Percentiles rank a stretch among this genome's conserved stretches.
These are phyloP conservation scores for Aspergillus proliferans DNA, from an alignment of 2,329 filamentous ascomycete genomes.

Conservation along the genomic window DNA sequence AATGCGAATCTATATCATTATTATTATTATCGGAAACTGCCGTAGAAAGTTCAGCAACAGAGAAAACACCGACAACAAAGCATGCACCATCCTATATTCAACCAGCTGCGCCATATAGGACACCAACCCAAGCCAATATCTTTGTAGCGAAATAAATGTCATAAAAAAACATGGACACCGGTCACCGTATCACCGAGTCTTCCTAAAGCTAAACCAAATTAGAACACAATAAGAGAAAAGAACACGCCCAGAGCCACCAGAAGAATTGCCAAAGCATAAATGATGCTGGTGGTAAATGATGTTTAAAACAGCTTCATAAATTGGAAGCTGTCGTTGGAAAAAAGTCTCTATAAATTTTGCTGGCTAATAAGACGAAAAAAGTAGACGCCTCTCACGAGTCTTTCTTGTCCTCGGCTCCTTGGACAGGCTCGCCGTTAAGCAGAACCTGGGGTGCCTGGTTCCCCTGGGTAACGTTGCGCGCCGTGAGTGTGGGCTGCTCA, in stretches of 20 bases:
- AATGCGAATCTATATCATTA: not conserved
- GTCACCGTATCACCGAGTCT: not conserved
- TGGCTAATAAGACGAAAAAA: slow-evolving; percentile 10
- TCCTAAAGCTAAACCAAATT: not conserved
- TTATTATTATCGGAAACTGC: not conserved
- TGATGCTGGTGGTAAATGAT: too few relatives aligned
- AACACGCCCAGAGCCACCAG: not conserved
- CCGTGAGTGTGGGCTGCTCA: slow-evolving; percentile 7
- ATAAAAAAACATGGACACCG: slow-evolving; percentile 4
- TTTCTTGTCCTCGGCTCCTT: slow-evolving; percentile 19
- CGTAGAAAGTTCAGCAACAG: not conserved
- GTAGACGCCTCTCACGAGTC: slow-evolving; percentile 6
- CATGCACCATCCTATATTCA: slow-evolving; percentile 10
- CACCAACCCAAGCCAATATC: slow-evolving; percentile 4
- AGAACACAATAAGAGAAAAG: not conserved
- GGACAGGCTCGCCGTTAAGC: slow-evolving; percentile 35
- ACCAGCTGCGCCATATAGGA: slow-evolving; percentile 9
- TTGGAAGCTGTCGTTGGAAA: not conserved
- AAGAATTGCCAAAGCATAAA: not conserved
- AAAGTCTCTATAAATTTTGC: not conserved
- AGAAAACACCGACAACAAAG: not conserved
- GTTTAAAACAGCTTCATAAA: too few relatives aligned
- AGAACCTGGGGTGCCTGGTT: slow-evolving; percentile 30
- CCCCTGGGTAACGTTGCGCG: slow-evolving; percentile 21
- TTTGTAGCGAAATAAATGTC: slow-evolving; percentile 6